A percentile compares a stretch with the other conserved stretches of the same genome.
Evolutionary conservation across 2,329 filamentous ascomycete genomes (phyloP).

Genomic region (Penicillium thymicola): DNA sequence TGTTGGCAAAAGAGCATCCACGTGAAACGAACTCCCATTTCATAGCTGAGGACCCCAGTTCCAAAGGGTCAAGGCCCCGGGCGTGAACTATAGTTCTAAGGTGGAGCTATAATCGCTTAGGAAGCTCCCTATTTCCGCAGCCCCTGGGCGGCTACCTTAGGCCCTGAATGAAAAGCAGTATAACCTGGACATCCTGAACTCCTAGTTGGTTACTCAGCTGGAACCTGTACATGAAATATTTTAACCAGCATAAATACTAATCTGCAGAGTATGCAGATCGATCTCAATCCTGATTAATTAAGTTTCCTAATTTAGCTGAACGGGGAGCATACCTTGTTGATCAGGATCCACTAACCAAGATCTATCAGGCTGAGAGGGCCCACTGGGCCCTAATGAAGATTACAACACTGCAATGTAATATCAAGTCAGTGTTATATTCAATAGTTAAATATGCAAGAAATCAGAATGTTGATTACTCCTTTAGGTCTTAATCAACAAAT

Average conservation of each 20-base stretch:
- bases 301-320: background rate
- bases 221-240: background rate
- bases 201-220: background rate
- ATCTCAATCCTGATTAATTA: background rate
- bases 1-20: background rate
- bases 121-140: too few relatives aligned
- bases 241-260: background rate
- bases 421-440: background rate
- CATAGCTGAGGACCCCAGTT: background rate
- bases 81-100: background rate
- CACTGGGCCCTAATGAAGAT: background rate
- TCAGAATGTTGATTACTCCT: background rate
- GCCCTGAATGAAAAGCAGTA: background rate
- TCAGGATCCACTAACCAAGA: background rate
- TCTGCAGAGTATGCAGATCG: background rate
- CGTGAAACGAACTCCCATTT: background rate
- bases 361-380: background rate
- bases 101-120: too few relatives aligned
- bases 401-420: background rate
- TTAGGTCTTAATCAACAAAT: background rate
- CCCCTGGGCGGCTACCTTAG: too few relatives aligned
- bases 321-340: background rate
- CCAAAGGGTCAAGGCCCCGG: background rate
- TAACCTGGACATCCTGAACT: too few relatives aligned
- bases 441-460: background rate